phyloP scores from a whole-genome alignment of 106 monocot species.

The Platanthera guangdongensis region DNA sequence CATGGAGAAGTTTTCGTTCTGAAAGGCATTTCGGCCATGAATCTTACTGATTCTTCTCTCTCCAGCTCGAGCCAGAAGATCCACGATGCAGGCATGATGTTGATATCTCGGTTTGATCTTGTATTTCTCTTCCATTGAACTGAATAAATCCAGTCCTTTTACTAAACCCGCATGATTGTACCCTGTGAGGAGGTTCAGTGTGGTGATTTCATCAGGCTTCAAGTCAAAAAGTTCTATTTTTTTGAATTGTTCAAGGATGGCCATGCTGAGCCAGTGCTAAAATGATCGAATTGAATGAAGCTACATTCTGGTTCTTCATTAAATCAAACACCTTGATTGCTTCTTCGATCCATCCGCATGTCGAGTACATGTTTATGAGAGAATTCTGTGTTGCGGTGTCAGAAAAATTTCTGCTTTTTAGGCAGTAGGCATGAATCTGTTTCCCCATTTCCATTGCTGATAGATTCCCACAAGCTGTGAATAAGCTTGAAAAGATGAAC shows the following conservation, averaged over 20 bases:
- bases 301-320: conserved; percentile 8
- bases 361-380: conserved; percentile 25
- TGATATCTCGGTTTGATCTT: conserved; percentile 15
- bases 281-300: conserved; percentile 25
- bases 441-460: conserved; percentile 19
- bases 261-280: conserved; percentile 23
- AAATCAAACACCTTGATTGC: conserved; percentile 15
- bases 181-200: conserved; percentile 21
- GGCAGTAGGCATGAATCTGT: conserved; percentile 24
- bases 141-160: conserved; percentile 18
- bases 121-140: conserved; percentile 14
- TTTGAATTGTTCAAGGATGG: conserved; percentile 9
- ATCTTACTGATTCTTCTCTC: conserved; percentile 10
- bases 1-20: conserved; percentile 11
- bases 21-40: conserved; percentile 18
- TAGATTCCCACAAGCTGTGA: conserved; percentile 15
- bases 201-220: conserved; percentile 22
- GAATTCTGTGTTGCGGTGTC: conserved; percentile 17
- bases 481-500: conserved; percentile 17
- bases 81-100: conserved; percentile 17
- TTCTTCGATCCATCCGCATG: conserved; percentile 16
- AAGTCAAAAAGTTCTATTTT: conserved; percentile 7
- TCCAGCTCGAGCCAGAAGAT: conserved; percentile 16
- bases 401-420: conserved; percentile 4
- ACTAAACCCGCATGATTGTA: conserved; percentile 26